Evolutionary conservation across 176 grass and related monocot genomes (phyloP).

Genomic region (Thalia dealbata): DNA sequence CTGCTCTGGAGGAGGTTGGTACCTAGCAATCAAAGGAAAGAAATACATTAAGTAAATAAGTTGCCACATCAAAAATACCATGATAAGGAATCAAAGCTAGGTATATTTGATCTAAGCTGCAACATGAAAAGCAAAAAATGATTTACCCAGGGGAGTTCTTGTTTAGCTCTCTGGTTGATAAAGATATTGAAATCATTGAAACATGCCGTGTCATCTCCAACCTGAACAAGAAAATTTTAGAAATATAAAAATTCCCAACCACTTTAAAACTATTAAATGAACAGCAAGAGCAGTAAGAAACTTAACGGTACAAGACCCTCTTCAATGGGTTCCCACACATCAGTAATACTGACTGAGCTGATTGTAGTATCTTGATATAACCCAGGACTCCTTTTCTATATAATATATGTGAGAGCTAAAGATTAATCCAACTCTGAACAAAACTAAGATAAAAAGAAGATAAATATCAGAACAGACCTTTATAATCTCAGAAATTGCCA

Average conservation of each 20-base stretch:
- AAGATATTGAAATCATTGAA: slow-evolving; percentile 19
- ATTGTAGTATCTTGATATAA: slow-evolving; percentile 89
- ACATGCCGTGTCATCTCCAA: slow-evolving; percentile 20
- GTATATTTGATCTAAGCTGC: background rate
- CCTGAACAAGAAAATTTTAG: background rate
- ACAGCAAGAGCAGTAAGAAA: background rate
- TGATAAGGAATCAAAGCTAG: too few species aligned
- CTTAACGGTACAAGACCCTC: slow-evolving; percentile 99
- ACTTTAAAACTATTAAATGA: background rate
- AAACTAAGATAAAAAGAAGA: background rate
- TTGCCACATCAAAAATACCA: too few species aligned
- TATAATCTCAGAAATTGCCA: slow-evolving; percentile 88
- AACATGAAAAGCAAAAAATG: background rate
- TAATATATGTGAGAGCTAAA: background rate
- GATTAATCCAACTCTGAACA: background rate
- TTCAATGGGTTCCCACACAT: slow-evolving; percentile 99
- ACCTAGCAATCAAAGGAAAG: background rate
- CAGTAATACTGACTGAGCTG: slow-evolving; percentile 92
- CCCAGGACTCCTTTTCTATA: slow-evolving; percentile 87
- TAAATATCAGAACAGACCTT: slow-evolving; percentile 36
- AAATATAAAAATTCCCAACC: too few species aligned
- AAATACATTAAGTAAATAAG: background rate
- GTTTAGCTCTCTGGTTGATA: slow-evolving; percentile 14
- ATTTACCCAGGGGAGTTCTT: slow-evolving; percentile 17
- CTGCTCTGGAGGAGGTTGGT: slow-evolving; percentile 16